A percentile compares a stretch with the other conserved stretches of the same genome.
Evolutionary conservation across 1,284 basidiomycete species (phyloP).

Genomic region (Meira miltonrushii): DNA sequence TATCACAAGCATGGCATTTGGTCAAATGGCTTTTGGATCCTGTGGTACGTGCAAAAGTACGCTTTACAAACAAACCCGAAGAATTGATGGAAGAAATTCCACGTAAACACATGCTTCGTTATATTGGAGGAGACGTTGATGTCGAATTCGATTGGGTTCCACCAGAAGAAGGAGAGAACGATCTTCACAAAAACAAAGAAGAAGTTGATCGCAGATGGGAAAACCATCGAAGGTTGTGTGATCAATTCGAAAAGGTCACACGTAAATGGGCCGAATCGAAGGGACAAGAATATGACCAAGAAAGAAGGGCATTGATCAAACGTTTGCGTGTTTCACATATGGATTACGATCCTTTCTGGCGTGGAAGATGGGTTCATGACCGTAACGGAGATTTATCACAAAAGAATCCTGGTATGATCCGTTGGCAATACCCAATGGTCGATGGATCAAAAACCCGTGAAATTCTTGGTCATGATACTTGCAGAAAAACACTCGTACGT

Average conservation of each 20-base stretch:
- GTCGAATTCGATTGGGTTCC: conserved; percentile 30
- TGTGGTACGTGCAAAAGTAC: conserved; percentile 43
- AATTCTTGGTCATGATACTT: neutral
- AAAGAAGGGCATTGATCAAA: conserved; percentile 43
- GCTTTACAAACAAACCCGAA: conserved; percentile 34
- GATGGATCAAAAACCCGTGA: neutral
- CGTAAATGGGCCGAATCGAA: conserved; percentile 36
- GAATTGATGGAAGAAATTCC: conserved; percentile 37
- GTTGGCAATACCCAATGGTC: conserved; percentile 1
- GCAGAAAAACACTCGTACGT: neutral
- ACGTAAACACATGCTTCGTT: conserved; percentile 22
- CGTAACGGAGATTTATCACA: conserved; percentile 5
- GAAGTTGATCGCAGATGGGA: conserved; percentile 39
- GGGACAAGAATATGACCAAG: conserved; percentile 18
- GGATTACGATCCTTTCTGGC: conserved; percentile 13
- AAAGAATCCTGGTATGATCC: conserved; percentile 4
- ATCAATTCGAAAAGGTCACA: conserved; percentile 47
- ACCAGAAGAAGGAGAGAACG: conserved; percentile 48
- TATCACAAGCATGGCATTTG: conserved; percentile 44
- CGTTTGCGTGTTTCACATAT: conserved; percentile 50
- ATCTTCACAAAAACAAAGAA: conserved; percentile 34
- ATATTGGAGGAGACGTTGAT: conserved; percentile 33
- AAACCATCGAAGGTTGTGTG: conserved; percentile 12
- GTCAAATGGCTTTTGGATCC: conserved; percentile 42
- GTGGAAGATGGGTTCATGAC: conserved; percentile 2